Base-by-base conservation (phyloP, 192 early-diverging fungal species). In the Endogone sp. region DNA sequence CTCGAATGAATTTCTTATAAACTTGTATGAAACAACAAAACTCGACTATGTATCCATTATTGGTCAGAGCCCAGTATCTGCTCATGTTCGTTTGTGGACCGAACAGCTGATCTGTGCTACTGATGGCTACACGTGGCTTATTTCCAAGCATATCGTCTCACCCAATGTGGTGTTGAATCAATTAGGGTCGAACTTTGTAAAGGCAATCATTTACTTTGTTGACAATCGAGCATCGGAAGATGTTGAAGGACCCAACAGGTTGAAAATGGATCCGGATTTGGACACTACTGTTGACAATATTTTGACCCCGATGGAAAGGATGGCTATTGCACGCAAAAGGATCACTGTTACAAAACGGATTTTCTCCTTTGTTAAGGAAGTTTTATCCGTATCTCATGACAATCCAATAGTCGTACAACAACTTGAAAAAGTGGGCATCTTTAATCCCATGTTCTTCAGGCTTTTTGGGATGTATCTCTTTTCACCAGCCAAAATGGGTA, bases 401-500 rank as follows among this genome's bases (percentile, higher is more conserved):
- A 37, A 56, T n/a, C n/a, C 61, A 3, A 37, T 37, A 0, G 21
- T 77, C 3, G 23, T 72, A 8, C 44, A 64, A 21, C 22, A 37
- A 29, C 57, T 81, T 2, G 54, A 65, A 28, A 26, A 44, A 3
- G 58, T 69, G 2, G 70, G 62, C 11, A 31, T 86, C 54, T 63
- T 76, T 67, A 77, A 69, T 29, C 44, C 75, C 0, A 27, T 59
- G 9, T 84, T 88, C 60, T 86, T 73, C 23, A 29, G 55, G 2
- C 59, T 84, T 10, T 68, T 85, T n/a, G 85, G 78, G 0, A 27
- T 55, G 21, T 82, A 74, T 26, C 65, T 88, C 2, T 83, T 88
- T 60, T 69, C 71, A 28, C 82, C 84, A 2, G 72, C 76, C 27
- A 72, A 56, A 26, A 74, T 81, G 3, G 79, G 72, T 69, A 74